A percentile compares a stretch with the other conserved stretches of the same genome.
Evolutionary conservation across 73 alveolate genomes (phyloP).

Genomic region (Blepharisma stoltei): DNA sequence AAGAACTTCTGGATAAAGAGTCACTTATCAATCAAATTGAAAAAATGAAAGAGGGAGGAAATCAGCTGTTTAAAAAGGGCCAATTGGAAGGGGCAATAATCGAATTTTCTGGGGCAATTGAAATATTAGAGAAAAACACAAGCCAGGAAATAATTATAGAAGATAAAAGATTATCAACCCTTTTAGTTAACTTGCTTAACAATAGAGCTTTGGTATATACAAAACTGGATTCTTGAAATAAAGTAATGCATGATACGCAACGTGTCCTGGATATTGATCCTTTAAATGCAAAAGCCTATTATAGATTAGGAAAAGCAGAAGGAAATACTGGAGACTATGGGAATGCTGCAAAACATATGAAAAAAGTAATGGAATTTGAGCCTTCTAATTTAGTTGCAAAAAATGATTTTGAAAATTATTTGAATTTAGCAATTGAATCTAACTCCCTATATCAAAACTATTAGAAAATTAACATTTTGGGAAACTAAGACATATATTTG

Average conservation of each 20-base stretch:
- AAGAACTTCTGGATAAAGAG: not conserved
- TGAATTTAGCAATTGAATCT: no score
- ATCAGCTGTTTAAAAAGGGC: not conserved
- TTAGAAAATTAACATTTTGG: no score
- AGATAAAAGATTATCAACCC: not conserved
- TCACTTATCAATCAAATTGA: not conserved
- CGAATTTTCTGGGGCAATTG: not conserved
- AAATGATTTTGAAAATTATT: slow-evolving; percentile 51
- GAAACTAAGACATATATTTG: no score
- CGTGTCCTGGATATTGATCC: slow-evolving; percentile 67
- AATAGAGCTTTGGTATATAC: slow-evolving; percentile 78
- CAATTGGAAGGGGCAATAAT: not conserved
- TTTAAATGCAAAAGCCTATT: slow-evolving; percentile 73
- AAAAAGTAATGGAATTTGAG: slow-evolving; percentile 55
- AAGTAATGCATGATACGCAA: slow-evolving; percentile 77
- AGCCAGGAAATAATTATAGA: not conserved
- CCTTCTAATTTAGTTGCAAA: slow-evolving; percentile 68
- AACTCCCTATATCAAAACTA: no score
- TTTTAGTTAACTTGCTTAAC: slow-evolving; percentile 44
- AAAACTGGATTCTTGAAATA: slow-evolving; percentile 56
- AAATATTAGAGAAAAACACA: not conserved
- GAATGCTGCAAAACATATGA: slow-evolving; percentile 69
- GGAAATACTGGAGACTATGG: slow-evolving; percentile 51
- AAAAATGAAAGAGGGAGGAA: not conserved
- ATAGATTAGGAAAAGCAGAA: slow-evolving; percentile 80